Base-by-base conservation (phyloP, 1,284 basidiomycete genomes). In the Trametes versicolor region DNA sequence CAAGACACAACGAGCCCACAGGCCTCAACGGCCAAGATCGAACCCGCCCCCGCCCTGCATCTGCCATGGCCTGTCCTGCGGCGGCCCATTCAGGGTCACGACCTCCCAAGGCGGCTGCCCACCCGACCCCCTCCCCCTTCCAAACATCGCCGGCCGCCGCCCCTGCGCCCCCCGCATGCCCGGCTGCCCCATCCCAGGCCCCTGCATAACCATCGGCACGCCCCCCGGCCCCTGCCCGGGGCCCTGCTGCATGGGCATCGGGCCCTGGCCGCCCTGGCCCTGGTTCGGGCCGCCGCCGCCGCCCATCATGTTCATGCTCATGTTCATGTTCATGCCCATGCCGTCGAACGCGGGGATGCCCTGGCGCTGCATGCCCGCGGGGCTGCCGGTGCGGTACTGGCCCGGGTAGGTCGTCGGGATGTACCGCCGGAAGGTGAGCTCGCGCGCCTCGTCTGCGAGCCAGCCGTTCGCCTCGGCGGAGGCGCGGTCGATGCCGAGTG, bases 401-500 rank as follows among this genome's bases (percentile, higher is more conserved):
- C n/a, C 47, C n/a, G 45, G 53, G 60, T 62, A 62, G 21, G 60
- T 52, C 58, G 45, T 58, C 43, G 60, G 27, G 62, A 64, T 34
- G 62, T 58, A 60, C 51, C 65, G 63, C 64, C 63, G 58, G 65
- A 58, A 54, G 36, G 69, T 27, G 63, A 72, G 73, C 67, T 77
- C 75, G 63, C 72, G 71, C 51, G 70, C 75, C 69, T 76, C 75
- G 65, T 78, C 76, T 55, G 64, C 72, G 58, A 74, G 66, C 74
- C 74, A 76, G 56, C 88, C 89, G 58, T 80, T 81, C 57, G 81
- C 81, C 8, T 78, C 75, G 58, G 90, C 81, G 41, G 80, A 83
- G 21, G 77, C 81, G 49, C 80, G 74, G 76, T 93, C 90, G 69
- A 97, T 94, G 12, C 86, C 88, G 41, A 97, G 80, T 76, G 91